Evolutionary conservation across 106 monocot genomes (phyloP).

Genomic region (Phalaenopsis aphrodite): DNA sequence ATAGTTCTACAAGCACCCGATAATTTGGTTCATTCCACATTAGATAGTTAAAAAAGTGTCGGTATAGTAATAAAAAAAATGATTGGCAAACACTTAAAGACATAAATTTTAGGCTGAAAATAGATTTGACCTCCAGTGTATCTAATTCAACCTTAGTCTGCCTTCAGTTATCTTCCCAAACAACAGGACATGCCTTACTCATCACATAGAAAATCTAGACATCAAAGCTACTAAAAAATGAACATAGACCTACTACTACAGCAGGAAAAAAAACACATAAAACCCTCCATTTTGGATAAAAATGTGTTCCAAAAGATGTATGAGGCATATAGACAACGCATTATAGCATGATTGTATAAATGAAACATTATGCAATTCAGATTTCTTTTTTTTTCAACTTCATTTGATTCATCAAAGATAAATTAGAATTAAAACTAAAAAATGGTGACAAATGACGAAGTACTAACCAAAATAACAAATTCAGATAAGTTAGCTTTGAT

Average conservation of each 20-base stretch:
- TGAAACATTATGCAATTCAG: not conserved
- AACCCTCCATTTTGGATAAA: not conserved
- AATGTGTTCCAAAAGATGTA: not conserved
- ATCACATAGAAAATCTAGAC: no score
- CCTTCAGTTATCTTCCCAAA: no score
- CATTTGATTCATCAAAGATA: not conserved
- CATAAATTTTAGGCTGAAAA: no score
- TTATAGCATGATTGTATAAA: not conserved
- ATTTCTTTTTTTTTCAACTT: not conserved
- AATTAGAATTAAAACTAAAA: not conserved
- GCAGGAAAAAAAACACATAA: not conserved
- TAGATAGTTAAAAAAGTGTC: no score
- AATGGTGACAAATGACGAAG: not conserved
- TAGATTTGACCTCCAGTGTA: no score
- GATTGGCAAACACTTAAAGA: no score
- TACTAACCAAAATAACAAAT: not conserved
- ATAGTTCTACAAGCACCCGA: no score
- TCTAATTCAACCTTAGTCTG: no score
- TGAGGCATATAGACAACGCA: not conserved
- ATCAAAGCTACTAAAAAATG: not conserved
- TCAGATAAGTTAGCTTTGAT: not conserved
- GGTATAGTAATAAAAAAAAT: no score
- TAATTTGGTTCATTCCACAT: no score
- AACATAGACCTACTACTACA: not conserved
- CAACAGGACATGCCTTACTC: no score